A percentile compares a stretch with the other conserved stretches of the same genome.
phyloP scores from a whole-genome alignment of 1,284 basidiomycete genomes.

The Sanghuangporus weigelae region DNA sequence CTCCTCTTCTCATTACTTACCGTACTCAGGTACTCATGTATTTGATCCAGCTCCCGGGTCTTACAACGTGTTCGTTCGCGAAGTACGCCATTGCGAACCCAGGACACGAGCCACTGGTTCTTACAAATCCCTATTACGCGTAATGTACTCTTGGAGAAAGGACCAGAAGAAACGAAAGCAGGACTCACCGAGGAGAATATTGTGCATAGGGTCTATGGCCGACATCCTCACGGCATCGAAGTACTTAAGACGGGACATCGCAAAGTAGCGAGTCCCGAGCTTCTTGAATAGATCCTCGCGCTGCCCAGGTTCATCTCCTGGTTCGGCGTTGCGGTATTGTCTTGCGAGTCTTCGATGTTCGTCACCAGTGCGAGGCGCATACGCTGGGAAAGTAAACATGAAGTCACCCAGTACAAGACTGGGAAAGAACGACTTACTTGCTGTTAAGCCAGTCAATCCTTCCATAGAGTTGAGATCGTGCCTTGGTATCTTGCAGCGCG shows the following conservation, averaged over 20 bases:
- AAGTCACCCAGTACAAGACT: too few species aligned
- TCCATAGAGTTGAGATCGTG: not conserved
- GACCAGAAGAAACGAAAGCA: too few species aligned
- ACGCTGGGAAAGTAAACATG: too few species aligned
- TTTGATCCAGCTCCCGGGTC: constrained; percentile 12
- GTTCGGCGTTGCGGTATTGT: not conserved
- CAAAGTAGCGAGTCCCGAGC: not conserved
- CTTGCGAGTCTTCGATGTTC: not conserved
- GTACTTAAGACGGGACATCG: constrained; percentile 12
- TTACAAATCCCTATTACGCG: too few species aligned
- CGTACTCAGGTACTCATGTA: too few species aligned
- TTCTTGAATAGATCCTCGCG: not conserved
- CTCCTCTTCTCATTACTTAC: too few species aligned
- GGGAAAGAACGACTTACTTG: not conserved
- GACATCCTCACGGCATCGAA: constrained; percentile 17
- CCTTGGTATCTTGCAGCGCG: constrained; percentile 3
- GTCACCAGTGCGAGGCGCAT: not conserved
- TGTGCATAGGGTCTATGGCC: constrained; percentile 20
- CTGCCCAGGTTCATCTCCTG: not conserved
- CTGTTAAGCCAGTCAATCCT: not conserved
- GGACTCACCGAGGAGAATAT: constrained; percentile 18
- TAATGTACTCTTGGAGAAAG: too few species aligned
- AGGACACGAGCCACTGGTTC: constrained; percentile 15
- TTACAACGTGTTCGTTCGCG: constrained; percentile 2
- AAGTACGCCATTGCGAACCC: constrained; percentile 8